These are phyloP conservation scores for Phaffia australis DNA, from an alignment of 768 basidiomycete species.

Conservation along the genomic window DNA sequence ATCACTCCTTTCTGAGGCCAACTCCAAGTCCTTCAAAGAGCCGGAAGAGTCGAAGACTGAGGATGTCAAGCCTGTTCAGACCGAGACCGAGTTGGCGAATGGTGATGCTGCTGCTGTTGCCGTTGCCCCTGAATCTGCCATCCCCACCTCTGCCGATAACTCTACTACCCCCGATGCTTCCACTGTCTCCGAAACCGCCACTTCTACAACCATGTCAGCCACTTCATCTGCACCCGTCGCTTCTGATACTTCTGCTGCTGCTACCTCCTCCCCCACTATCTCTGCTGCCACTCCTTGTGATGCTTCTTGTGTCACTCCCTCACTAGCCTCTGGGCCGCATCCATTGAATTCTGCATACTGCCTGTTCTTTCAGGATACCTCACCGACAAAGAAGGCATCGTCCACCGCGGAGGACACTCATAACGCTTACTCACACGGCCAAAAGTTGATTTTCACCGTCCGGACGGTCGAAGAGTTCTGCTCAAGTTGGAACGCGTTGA, in stretches of 20 bases:
- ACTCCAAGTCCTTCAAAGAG: too few relatives aligned
- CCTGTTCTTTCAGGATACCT: slow-evolving; percentile 14
- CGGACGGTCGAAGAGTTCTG: slow-evolving; percentile 15
- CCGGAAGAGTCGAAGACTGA: too few relatives aligned
- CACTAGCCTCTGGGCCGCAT: not conserved
- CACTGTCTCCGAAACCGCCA: not conserved
- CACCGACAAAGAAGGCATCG: slow-evolving; percentile 14
- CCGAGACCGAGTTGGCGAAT: too few relatives aligned
- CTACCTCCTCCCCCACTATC: not conserved
- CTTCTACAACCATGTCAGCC: not conserved
- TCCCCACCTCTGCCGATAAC: not conserved
- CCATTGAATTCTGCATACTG: not conserved
- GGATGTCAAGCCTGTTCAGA: too few relatives aligned
- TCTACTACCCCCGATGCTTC: not conserved
- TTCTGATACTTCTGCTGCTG: not conserved
- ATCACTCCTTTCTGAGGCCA: too few relatives aligned
- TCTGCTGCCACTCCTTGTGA: too few relatives aligned
- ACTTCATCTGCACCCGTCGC: too few relatives aligned
- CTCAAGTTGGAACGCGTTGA: slow-evolving; percentile 11
- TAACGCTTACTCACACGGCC: slow-evolving; percentile 10
- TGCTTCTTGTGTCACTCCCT: not conserved
- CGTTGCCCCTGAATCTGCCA: not conserved
- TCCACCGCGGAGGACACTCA: slow-evolving; percentile 6
- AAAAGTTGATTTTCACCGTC: slow-evolving; percentile 2
- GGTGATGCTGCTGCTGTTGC: too few relatives aligned